phyloP scores from a whole-genome alignment of 495 filamentous ascomycete genomes.

The Neurospora sublineolata region DNA sequence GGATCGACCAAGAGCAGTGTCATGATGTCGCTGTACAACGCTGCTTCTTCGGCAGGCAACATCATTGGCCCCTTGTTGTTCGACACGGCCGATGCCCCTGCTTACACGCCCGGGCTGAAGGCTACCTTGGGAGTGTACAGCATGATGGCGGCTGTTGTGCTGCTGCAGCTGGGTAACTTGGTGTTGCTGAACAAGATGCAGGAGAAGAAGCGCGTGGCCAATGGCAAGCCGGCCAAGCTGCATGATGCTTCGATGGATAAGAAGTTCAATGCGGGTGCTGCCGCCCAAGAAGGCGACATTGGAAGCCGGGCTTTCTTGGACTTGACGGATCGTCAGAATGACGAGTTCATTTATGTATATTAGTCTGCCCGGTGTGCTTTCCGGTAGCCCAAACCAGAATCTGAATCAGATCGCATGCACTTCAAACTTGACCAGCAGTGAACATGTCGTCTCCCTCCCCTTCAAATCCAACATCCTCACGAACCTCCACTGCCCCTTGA shows the following conservation, averaged over 20 bases:
- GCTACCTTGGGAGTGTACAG: slow-evolving; percentile 47
- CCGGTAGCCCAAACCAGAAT: not conserved
- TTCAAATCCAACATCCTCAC: slow-evolving; percentile 42
- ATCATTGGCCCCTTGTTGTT: slow-evolving; percentile 62
- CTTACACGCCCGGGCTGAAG: slow-evolving; percentile 45
- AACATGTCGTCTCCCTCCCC: slow-evolving; percentile 39
- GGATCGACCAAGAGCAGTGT: slow-evolving; percentile 60
- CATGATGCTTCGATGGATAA: slow-evolving; percentile 46
- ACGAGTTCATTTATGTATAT: slow-evolving; percentile 59
- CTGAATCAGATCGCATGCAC: slow-evolving; percentile 22
- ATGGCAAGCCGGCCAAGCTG: slow-evolving; percentile 46
- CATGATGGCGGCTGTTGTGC: slow-evolving; percentile 35
- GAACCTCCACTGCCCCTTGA: slow-evolving; percentile 36
- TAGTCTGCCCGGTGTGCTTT: slow-evolving; percentile 12
- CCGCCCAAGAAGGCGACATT: slow-evolving; percentile 1
- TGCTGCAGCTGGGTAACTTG: slow-evolving; percentile 42
- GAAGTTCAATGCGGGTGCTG: slow-evolving; percentile 10
- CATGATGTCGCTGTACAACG: slow-evolving; percentile 49
- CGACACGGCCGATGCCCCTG: slow-evolving; percentile 45
- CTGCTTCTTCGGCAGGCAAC: slow-evolving; percentile 49
- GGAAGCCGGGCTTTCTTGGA: slow-evolving; percentile 38
- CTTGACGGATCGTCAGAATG: slow-evolving; percentile 52
- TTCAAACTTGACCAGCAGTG: slow-evolving; percentile 40
- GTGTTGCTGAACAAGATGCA: slow-evolving; percentile 44
- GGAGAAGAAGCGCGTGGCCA: slow-evolving; percentile 37